phyloP scores from a whole-genome alignment of 441 rosid species.

The Metrosideros polymorpha region DNA sequence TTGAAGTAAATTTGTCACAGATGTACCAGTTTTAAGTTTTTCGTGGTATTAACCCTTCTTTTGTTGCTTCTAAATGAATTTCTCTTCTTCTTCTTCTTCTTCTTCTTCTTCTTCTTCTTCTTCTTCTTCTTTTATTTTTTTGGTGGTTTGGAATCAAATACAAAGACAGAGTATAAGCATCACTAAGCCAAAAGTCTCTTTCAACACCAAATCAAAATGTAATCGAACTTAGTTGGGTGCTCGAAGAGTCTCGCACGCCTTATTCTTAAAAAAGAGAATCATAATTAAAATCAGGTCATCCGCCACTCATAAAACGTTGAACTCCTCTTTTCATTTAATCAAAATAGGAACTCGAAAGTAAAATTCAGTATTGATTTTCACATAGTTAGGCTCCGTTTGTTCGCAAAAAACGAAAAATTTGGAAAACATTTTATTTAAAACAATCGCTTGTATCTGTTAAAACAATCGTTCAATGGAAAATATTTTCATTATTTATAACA shows the following conservation, averaged over 20 bases:
- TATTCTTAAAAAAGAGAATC: neutral
- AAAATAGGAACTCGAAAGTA: neutral
- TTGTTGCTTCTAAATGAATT: neutral
- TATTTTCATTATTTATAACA: rapidly evolving
- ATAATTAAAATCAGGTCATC: neutral
- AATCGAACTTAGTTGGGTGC: neutral
- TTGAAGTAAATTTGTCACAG: too few species aligned
- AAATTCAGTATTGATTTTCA: neutral
- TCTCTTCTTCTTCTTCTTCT: rapidly evolving
- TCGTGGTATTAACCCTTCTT: too few species aligned
- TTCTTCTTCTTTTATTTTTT: neutral
- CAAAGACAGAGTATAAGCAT: neutral
- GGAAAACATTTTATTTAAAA: rapidly evolving
- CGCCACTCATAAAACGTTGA: neutral
- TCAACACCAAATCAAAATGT: neutral
- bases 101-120: rapidly evolving
- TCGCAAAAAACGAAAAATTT: rapidly evolving
- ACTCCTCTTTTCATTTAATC: neutral
- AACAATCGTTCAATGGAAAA: neutral
- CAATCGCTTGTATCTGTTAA: neutral
- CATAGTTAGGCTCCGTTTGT: rapidly evolving
- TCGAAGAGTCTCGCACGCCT: neutral
- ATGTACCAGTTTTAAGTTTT: too few species aligned
- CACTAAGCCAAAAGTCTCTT: neutral
- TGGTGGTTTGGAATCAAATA: neutral